Evolutionary conservation across 2,329 filamentous ascomycete species (phyloP).

Genomic region (Monosporascus sp.): DNA sequence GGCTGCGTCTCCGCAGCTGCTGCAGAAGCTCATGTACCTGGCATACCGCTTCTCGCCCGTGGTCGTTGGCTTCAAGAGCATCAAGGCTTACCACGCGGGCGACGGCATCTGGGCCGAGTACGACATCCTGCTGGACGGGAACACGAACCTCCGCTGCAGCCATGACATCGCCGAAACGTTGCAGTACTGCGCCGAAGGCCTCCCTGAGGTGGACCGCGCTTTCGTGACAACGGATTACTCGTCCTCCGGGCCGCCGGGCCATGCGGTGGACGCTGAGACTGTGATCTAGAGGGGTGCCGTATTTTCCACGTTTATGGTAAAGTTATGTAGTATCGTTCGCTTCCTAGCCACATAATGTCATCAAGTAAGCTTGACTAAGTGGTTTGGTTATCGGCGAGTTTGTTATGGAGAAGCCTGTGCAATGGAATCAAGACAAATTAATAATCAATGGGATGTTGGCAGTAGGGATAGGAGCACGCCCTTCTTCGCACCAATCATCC

Average conservation of each 20-base stretch:
- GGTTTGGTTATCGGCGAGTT: too few relatives aligned
- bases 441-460: too few relatives aligned
- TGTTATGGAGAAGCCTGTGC: too few relatives aligned
- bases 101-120: slow-evolving; percentile 60
- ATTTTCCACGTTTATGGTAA: too few relatives aligned
- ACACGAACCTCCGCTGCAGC: slow-evolving; percentile 43
- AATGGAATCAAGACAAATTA: too few relatives aligned
- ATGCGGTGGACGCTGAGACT: slow-evolving; percentile 14
- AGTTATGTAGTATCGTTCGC: too few relatives aligned
- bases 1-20: slow-evolving; percentile 43
- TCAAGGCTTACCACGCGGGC: slow-evolving; percentile 55
- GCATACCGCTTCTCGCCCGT: slow-evolving; percentile 51
- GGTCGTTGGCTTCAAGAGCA: slow-evolving; percentile 47
- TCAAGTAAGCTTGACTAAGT: too few relatives aligned
- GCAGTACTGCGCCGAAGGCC: slow-evolving; percentile 55
- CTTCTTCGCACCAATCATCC: too few relatives aligned
- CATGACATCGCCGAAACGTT: slow-evolving; percentile 59
- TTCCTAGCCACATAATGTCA: too few relatives aligned
- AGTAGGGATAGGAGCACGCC: too few relatives aligned
- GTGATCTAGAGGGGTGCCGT: neutral
- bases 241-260: slow-evolving; percentile 14
- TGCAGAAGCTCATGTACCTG: slow-evolving; percentile 54
- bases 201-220: slow-evolving; percentile 32
- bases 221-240: slow-evolving; percentile 35
- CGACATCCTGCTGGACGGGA: slow-evolving; percentile 51